Conservation (phyloP, 108 stramenopile species). For the Stephanodiscus minutulus region DNA sequence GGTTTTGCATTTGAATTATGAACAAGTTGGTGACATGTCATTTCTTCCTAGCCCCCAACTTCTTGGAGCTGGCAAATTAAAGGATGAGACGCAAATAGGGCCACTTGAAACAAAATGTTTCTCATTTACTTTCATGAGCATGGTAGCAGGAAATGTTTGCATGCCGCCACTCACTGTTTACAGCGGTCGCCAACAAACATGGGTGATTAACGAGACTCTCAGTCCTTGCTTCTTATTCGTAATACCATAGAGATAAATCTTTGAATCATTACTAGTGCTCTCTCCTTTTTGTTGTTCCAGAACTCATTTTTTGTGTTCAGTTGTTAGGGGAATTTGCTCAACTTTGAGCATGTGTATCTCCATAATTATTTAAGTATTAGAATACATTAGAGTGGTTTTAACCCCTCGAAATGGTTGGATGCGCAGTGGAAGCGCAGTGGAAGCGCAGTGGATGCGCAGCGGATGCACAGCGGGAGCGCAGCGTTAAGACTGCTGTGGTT, state of each 20-base stretch:
- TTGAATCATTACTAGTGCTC: too few relatives aligned
- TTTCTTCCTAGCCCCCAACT: slow-evolving; percentile 30
- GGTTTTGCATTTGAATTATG: slow-evolving; percentile 44
- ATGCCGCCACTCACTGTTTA: slow-evolving; percentile 58
- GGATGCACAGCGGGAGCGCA: too few relatives aligned
- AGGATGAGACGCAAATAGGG: slow-evolving; percentile 56
- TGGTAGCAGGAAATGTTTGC: slow-evolving; percentile 56
- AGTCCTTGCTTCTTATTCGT: slow-evolving; percentile 41
- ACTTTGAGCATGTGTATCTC: too few relatives aligned
- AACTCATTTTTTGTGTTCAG: too few relatives aligned
- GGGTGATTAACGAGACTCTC: slow-evolving; percentile 59
- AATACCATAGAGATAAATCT: slow-evolving; percentile 40
- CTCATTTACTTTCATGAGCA: slow-evolving; percentile 67
- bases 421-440: too few relatives aligned
- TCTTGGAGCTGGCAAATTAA: slow-evolving; percentile 56
- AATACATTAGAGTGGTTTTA: too few relatives aligned
- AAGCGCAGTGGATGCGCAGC: too few relatives aligned
- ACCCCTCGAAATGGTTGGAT: too few relatives aligned
- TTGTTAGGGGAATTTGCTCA: too few relatives aligned
- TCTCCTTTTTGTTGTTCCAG: too few relatives aligned
- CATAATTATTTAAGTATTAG: too few relatives aligned
- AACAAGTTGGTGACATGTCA: slow-evolving; percentile 6
- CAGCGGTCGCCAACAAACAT: slow-evolving; percentile 65
- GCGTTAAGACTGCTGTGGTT: too few relatives aligned
- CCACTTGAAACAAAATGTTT: slow-evolving; percentile 60